A percentile compares a stretch with the other conserved stretches of the same genome.
Conservation (phyloP, 257 asterid species). For the Solanum tarapatanum region DNA sequence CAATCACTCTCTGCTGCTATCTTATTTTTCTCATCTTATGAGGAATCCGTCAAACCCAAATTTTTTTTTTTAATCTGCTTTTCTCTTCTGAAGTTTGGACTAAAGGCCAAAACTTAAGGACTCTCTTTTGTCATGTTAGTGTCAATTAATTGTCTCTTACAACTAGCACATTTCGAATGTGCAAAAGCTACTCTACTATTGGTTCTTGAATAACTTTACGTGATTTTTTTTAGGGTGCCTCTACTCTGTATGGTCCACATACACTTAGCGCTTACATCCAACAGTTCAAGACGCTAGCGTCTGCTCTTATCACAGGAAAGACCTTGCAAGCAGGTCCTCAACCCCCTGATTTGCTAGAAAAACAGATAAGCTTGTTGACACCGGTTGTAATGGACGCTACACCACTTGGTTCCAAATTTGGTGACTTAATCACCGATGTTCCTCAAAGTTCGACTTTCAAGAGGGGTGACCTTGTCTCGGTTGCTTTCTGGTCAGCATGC, state of each 20-base stretch:
- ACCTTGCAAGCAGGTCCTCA: constrained; percentile 59
- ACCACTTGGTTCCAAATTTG: constrained; percentile 54
- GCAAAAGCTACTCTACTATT: neutral
- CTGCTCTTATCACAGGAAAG: constrained; percentile 40
- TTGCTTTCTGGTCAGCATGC: constrained; percentile 78
- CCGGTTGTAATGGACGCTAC: constrained; percentile 72
- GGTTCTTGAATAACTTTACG: neutral
- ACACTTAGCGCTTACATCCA: constrained; percentile 86
- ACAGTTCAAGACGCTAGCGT: constrained; percentile 64
- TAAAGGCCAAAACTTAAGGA: neutral
- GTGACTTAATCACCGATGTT: constrained; percentile 56
- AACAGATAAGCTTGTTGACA: constrained; percentile 64
- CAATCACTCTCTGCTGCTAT: neutral
- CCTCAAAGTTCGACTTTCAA: constrained; percentile 60
- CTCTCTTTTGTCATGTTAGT: neutral
- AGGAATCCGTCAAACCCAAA: neutral
- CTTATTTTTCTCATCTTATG: neutral
- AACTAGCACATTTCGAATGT: neutral
- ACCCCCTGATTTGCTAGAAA: constrained; percentile 68
- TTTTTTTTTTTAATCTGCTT: neutral
- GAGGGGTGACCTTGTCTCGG: constrained; percentile 60
- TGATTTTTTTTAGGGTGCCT: constrained; percentile 61
- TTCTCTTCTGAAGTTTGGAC: neutral
- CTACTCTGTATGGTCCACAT: constrained; percentile 85
- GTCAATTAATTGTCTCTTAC: neutral